phyloP scores from a whole-genome alignment of 2,329 filamentous ascomycete species.

The Penicillium sp. region DNA sequence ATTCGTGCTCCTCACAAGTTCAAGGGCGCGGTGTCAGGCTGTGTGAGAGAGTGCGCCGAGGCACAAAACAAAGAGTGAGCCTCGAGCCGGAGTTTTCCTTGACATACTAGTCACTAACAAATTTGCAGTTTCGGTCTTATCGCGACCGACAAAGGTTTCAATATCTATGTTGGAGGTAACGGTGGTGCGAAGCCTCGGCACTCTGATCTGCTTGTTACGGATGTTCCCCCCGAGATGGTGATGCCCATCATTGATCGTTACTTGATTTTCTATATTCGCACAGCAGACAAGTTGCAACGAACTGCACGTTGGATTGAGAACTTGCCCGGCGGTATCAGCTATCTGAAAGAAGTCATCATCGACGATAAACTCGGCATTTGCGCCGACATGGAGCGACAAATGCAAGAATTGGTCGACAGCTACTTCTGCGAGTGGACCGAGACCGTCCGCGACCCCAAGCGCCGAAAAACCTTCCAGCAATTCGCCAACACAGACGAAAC shows the following conservation, averaged over 20 bases:
- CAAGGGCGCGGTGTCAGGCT: conserved; percentile 87
- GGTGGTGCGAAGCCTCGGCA: conserved; percentile 84
- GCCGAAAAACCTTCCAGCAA: conserved; percentile 73
- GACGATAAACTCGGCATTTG: conserved; percentile 86
- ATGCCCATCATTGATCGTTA: conserved; percentile 85
- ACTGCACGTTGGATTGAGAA: conserved; percentile 87
- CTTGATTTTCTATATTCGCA: conserved; percentile 91
- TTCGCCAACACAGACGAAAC: conserved; percentile 82
- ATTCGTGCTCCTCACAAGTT: conserved; percentile 88
- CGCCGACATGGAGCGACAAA: conserved; percentile 81
- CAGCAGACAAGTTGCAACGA: conserved; percentile 84
- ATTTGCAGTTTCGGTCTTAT: conserved; percentile 76
- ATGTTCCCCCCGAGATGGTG: conserved; percentile 80
- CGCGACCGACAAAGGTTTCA: conserved; percentile 90
- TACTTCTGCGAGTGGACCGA: conserved; percentile 95
- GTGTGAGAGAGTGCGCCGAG: conserved; percentile 90
- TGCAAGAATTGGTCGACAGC: conserved; percentile 78
- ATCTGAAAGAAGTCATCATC: conserved; percentile 79
- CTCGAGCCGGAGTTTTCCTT: neutral
- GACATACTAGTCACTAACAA: conserved; percentile 14
- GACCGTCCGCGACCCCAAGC: conserved; percentile 70
- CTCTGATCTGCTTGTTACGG: conserved; percentile 80
- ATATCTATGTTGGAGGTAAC: conserved; percentile 88
- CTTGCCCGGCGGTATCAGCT: conserved; percentile 80
- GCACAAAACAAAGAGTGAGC: conserved; percentile 86